Evolutionary conservation across 2,329 filamentous ascomycete genomes (phyloP).

Genomic region (Aspergillus aculeatinus): DNA sequence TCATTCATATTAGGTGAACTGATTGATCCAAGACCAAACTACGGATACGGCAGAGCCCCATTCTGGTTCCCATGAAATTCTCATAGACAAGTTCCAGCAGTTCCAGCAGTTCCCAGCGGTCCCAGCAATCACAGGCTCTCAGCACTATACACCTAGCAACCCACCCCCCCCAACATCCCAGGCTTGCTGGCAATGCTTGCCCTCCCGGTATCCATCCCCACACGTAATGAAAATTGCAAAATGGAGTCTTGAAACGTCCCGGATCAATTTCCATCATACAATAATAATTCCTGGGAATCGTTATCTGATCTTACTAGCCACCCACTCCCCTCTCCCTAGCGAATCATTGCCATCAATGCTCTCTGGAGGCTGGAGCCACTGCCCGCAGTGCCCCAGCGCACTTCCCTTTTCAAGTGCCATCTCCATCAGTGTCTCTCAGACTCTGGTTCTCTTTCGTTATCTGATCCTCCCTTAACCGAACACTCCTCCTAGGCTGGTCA

Average conservation of each 20-base stretch:
- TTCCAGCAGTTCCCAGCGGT: neutral
- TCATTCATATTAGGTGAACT: conserved; percentile 1
- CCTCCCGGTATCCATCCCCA: conserved; percentile 4
- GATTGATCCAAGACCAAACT: neutral
- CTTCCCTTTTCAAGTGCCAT: conserved; percentile 5
- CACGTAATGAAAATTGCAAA: conserved; percentile 17
- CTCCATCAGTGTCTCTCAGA: neutral
- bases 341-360: conserved; percentile 14
- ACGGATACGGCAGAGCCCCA: neutral
- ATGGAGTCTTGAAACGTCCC: conserved; percentile 2
- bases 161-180: no score
- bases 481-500: conserved; percentile 3
- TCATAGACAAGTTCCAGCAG: neutral
- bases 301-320: conserved; percentile 12
- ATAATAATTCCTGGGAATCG: conserved; percentile 1
- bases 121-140: neutral
- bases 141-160: no score
- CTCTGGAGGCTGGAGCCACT: conserved; percentile 17
- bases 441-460: conserved; percentile 18
- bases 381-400: conserved; percentile 11
- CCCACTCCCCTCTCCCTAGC: conserved; percentile 4
- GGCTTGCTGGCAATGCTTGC: neutral
- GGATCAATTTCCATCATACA: conserved; percentile 9
- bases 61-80: neutral
- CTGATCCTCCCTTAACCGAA: conserved; percentile 22